Evolutionary conservation across 1,284 basidiomycete species (phyloP).

Genomic region (Cutaneotrichosporon curvatum): DNA sequence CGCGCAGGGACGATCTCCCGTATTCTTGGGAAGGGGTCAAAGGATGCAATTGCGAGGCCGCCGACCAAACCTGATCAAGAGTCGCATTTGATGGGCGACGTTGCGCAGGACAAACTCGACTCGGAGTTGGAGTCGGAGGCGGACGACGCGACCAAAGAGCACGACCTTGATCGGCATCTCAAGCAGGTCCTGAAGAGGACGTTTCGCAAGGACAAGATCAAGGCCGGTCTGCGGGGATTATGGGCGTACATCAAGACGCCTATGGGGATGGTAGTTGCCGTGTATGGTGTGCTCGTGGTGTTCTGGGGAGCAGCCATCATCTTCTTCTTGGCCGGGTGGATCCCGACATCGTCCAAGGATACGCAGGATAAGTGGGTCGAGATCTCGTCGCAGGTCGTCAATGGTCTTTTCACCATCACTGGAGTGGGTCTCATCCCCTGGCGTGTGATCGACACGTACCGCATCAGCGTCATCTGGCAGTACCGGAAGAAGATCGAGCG

Average conservation of each 20-base stretch:
- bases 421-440: slow-evolving; percentile 59
- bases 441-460: slow-evolving; percentile 67
- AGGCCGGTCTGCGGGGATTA: slow-evolving; percentile 60
- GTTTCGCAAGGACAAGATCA: slow-evolving; percentile 57
- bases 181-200: slow-evolving; percentile 56
- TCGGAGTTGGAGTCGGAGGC: slow-evolving; percentile 2
- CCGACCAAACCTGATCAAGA: not conserved
- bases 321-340: slow-evolving; percentile 55
- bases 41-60: not conserved
- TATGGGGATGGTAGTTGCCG: slow-evolving; percentile 59
- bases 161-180: slow-evolving; percentile 55
- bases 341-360: slow-evolving; percentile 32
- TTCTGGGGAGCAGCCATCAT: slow-evolving; percentile 83
- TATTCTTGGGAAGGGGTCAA: not conserved
- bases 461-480: slow-evolving; percentile 65
- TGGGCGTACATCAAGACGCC: slow-evolving; percentile 77
- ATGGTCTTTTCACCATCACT: slow-evolving; percentile 75
- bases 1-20: not conserved
- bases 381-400: slow-evolving; percentile 63
- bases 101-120: not conserved
- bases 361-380: slow-evolving; percentile 50
- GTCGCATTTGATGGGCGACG: not conserved
- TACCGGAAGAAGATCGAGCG: slow-evolving; percentile 57
- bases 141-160: slow-evolving; percentile 18
- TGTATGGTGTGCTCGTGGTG: slow-evolving; percentile 71